Evolutionary conservation across 1,284 basidiomycete genomes (phyloP), one percentile per base, ranked within the genome.

Genomic region (Bjerkandera adusta): DNA sequence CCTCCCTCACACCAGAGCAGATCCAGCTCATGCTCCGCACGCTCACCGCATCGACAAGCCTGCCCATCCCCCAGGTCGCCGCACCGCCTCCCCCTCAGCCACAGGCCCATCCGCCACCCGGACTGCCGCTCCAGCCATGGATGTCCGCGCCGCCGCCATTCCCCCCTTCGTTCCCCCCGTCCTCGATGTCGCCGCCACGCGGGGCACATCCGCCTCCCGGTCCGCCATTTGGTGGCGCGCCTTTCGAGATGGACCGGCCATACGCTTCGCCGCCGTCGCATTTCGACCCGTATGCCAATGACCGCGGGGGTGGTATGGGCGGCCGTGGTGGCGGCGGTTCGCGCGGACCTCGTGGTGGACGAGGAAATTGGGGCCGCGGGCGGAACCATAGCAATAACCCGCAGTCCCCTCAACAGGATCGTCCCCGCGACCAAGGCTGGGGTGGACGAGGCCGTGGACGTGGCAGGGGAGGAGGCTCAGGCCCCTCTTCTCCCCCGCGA

Each of bases 371-470:
- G 16, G 62, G 66, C 10, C 59, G 64, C 24, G 43, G 36, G 34
- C 29, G 39, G 48, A 7, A 43, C 25, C 35, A 39, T 26, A 24
- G 25, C 37, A 36, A n/a, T 16, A 44, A 4, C 24, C n/a, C n/a
- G n/a, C n/a, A n/a, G n/a, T n/a, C n/a, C n/a, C n/a, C 27, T 16
- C 61, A 62, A 13, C 63, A 68, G 41, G 64, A 64, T n/a, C 64
- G 71, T 48, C 63, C 73, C 25, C 64, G 75, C n/a, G 81, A 84
- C 55, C 70, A 77, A 30, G 81, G 81, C 5, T 83, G 82, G 81
- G 68, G 68, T 38, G 60, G 60, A 29, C 40, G 53, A 18, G 50
- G 50, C 20, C 25, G 56, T n/a, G 54, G 55, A 13, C 47, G 61
- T n/a, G 61, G 61, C 4, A 46, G 60, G 8, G 57, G 57, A 4